Percentiles rank a stretch among this genome's conserved stretches.
Conservation (phyloP, 352 stramenopile species). For the Plasmopara viticola region DNA sequence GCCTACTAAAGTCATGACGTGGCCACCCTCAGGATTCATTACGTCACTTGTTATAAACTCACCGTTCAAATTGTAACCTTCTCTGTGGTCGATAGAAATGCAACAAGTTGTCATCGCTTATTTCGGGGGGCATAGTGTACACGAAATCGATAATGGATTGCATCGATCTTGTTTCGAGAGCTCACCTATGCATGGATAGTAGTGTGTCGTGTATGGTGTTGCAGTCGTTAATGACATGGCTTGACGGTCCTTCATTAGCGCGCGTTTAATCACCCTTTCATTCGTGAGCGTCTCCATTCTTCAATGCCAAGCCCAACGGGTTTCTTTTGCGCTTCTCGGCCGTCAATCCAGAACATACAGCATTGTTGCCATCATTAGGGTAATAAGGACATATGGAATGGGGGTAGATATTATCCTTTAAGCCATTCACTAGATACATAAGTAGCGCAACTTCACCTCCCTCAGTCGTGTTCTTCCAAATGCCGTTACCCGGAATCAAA, state of each 20-base stretch:
- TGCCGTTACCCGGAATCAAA: conserved; percentile 49
- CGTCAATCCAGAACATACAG: conserved; percentile 35
- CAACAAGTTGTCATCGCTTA: conserved; percentile 50
- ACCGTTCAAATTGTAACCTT: conserved; percentile 63
- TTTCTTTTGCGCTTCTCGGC: conserved; percentile 34
- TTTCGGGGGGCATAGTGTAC: conserved; percentile 46
- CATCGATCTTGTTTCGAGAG: conserved; percentile 43
- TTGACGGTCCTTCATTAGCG: conserved; percentile 30
- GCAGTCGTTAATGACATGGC: conserved; percentile 53
- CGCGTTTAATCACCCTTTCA: conserved; percentile 31
- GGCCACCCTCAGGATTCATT: conserved; percentile 51
- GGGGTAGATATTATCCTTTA: conserved; percentile 50
- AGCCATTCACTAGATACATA: conserved; percentile 44
- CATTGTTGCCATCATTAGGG: conserved; percentile 38
- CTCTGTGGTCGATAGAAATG: conserved; percentile 30
- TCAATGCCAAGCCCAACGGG: conserved; percentile 37
- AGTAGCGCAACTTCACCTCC: conserved; percentile 43
- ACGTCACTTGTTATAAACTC: conserved; percentile 50
- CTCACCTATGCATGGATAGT: conserved; percentile 53
- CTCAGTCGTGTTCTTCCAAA: conserved; percentile 66
- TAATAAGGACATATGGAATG: conserved; percentile 45
- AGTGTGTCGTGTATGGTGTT: conserved; percentile 55
- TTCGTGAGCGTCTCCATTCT: conserved; percentile 48
- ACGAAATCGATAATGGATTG: conserved; percentile 38
- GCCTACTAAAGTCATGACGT: conserved; percentile 64